phyloP scores from a whole-genome alignment of 2,329 filamentous ascomycete genomes.

The Grosmannia huntii region DNA sequence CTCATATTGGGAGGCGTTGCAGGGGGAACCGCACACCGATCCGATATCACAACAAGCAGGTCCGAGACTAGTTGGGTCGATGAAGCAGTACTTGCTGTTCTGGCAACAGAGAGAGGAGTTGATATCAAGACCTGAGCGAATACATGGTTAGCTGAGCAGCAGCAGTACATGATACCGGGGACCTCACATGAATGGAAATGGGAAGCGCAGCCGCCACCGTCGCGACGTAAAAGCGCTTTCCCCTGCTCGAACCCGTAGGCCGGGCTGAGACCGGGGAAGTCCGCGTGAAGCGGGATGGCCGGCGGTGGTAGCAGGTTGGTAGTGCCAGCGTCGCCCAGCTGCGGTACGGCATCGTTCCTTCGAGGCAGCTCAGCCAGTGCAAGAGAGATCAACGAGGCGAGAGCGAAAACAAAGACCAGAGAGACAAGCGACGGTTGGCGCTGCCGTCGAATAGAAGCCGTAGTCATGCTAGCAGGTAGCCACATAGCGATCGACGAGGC shows the following conservation, averaged over 20 bases:
- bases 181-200: conserved; percentile 11
- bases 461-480: not conserved
- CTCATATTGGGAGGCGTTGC: conserved; percentile 17
- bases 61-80: conserved; percentile 13
- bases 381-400: not conserved
- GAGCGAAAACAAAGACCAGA: not conserved
- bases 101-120: conserved; percentile 16
- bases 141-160: not conserved
- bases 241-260: conserved; percentile 3
- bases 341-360: not conserved
- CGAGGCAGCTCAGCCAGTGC: not conserved
- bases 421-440: not conserved
- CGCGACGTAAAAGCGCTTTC: conserved; percentile 4
- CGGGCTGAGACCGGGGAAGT: not conserved
- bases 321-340: not conserved
- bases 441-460: not conserved
- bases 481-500: not conserved
- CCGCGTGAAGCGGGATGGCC: not conserved
- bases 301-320: not conserved
- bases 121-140: conserved; percentile 15
- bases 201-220: conserved; percentile 4
- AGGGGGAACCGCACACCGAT: conserved; percentile 18
- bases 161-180: not conserved
- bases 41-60: conserved; percentile 21
- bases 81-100: conserved; percentile 19